phyloP scores from a whole-genome alignment of 768 basidiomycete genomes.

The Mycena metata region DNA sequence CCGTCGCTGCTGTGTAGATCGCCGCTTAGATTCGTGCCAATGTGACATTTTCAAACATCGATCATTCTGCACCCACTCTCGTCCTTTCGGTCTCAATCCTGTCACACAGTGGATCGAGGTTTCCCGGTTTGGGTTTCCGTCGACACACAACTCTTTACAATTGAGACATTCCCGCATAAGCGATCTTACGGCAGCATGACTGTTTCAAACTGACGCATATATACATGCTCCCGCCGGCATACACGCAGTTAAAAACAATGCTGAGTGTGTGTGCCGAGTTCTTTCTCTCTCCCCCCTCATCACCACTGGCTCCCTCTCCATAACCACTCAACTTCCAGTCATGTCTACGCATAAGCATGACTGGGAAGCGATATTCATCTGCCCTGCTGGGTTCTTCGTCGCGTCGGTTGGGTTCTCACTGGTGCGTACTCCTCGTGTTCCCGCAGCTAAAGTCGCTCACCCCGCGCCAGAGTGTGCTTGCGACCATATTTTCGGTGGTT shows the following conservation, averaged over 20 bases:
- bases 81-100: too few relatives aligned
- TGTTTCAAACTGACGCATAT: not conserved
- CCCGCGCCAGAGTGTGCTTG: slow-evolving; percentile 26
- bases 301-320: slow-evolving; percentile 23
- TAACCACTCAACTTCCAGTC: not conserved
- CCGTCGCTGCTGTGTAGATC: slow-evolving; percentile 6
- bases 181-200: not conserved
- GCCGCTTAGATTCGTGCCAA: slow-evolving; percentile 6
- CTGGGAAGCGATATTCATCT: slow-evolving; percentile 4
- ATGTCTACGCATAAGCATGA: slow-evolving; percentile 23
- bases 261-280: not conserved
- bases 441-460: not conserved
- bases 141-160: too few relatives aligned
- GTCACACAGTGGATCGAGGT: too few relatives aligned
- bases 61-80: not conserved
- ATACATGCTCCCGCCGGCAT: not conserved
- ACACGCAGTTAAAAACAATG: not conserved
- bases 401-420: slow-evolving; percentile 27
- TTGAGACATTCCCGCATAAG: too few relatives aligned
- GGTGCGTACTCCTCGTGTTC: slow-evolving; percentile 11
- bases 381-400: slow-evolving; percentile 8
- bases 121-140: too few relatives aligned
- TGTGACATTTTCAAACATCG: not conserved
- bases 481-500: slow-evolving; percentile 9
- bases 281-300: not conserved